These are phyloP conservation scores for Stylosanthes scabra DNA, from an alignment of 331 rosid species.

Conservation along the genomic window DNA sequence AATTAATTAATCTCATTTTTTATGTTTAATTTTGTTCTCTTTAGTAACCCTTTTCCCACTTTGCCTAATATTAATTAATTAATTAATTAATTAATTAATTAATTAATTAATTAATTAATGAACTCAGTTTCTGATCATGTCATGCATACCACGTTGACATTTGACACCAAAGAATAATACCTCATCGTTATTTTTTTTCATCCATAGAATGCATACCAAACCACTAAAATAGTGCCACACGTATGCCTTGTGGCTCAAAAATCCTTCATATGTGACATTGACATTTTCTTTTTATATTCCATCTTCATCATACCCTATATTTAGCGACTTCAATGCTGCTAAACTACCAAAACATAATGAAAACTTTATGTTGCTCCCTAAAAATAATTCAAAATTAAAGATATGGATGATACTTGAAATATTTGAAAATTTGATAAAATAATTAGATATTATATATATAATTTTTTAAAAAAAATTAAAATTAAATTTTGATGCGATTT, in stretches of 20 bases:
- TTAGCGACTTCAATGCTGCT: background rate
- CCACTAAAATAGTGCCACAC: slow-evolving; percentile 38
- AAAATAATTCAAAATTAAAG: no score
- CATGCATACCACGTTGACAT: slow-evolving; percentile 48
- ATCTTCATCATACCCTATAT: background rate
- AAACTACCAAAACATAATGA: no score
- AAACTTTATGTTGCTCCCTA: no score
- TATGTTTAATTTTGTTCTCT: background rate
- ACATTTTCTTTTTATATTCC: slow-evolving; percentile 25
- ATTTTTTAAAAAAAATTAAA: no score
- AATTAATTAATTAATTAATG: no score
- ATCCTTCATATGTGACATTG: slow-evolving; percentile 5
- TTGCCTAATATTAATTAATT: background rate
- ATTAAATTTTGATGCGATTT: no score
- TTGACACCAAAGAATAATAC: slow-evolving; percentile 33
- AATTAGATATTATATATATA: no score
- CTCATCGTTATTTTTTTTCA: background rate
- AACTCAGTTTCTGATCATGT: background rate
- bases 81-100: no score
- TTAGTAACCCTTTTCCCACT: background rate
- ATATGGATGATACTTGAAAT: no score
- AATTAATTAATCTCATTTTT: background rate
- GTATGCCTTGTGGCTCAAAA: slow-evolving; percentile 18
- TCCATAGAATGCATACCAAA: slow-evolving; percentile 32
- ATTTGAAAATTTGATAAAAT: no score